phyloP scores from a whole-genome alignment of 2,329 filamentous ascomycete species.

The Aureobasidium vineae region DNA sequence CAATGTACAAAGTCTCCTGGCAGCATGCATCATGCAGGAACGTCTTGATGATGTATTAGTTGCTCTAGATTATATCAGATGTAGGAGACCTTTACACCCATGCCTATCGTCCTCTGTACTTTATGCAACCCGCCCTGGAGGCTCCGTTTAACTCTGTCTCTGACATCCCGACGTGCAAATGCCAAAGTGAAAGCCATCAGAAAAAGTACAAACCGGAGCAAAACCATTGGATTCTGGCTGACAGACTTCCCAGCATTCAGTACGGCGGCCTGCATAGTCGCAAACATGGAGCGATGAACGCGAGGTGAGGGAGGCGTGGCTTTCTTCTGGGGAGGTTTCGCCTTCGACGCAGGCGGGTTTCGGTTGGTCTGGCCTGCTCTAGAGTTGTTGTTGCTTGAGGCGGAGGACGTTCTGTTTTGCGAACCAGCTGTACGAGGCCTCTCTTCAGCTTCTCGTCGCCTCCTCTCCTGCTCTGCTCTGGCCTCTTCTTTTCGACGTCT shows the following conservation, averaged over 20 bases:
- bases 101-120: constrained; percentile 78
- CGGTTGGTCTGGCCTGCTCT: constrained; percentile 13
- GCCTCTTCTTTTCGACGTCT: constrained; percentile 39
- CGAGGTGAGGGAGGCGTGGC: constrained; percentile 37
- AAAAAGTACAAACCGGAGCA: constrained; percentile 69
- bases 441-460: constrained; percentile 40
- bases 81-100: constrained; percentile 97
- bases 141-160: constrained; percentile 69
- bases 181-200: constrained; percentile 74
- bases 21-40: constrained; percentile 13
- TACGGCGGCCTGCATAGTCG: constrained; percentile 50
- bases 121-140: constrained; percentile 74
- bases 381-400: constrained; percentile 17
- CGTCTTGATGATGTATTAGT: background rate
- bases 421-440: constrained; percentile 25
- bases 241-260: constrained; percentile 53
- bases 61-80: constrained; percentile 55
- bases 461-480: constrained; percentile 42
- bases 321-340: constrained; percentile 19
- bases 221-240: constrained; percentile 54
- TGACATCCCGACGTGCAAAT: constrained; percentile 69
- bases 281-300: constrained; percentile 45
- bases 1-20: background rate
- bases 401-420: constrained; percentile 2
- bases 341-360: constrained; percentile 39